These are phyloP conservation scores for Scutellaria minor DNA, from an alignment of 257 asterid genomes.

Conservation along the genomic window DNA sequence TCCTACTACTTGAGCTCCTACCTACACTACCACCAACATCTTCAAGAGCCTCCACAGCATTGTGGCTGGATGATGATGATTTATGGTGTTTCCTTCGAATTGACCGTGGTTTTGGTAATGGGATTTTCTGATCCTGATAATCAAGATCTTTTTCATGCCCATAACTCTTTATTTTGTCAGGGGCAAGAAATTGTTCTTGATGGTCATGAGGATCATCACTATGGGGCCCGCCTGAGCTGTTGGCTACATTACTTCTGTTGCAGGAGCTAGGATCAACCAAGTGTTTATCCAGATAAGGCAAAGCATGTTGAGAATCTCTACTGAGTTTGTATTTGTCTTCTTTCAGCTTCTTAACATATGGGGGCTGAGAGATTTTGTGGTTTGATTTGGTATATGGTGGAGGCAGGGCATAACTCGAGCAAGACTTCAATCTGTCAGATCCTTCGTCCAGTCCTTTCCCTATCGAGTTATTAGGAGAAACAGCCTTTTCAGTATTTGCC, in stretches of 20 bases:
- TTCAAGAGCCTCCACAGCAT: conserved; percentile 46
- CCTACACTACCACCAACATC: conserved; percentile 45
- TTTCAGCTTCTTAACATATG: conserved; percentile 61
- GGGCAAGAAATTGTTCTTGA: conserved; percentile 38
- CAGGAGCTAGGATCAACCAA: conserved; percentile 13
- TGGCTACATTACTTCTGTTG: too few relatives aligned
- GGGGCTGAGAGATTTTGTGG: conserved; percentile 46
- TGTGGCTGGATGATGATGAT: conserved; percentile 49
- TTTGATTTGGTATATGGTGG: conserved; percentile 80
- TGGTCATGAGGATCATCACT: conserved; percentile 34
- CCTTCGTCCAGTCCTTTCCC: conserved; percentile 44
- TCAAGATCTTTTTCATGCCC: conserved; percentile 42
- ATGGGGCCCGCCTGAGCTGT: conserved; percentile 33
- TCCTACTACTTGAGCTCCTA: conserved; percentile 68
- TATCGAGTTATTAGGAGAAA: conserved; percentile 34
- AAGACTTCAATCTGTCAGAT: conserved; percentile 47
- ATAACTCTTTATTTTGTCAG: conserved; percentile 32
- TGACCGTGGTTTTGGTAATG: conserved; percentile 75
- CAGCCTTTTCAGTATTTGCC: conserved; percentile 41
- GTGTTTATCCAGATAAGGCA: conserved; percentile 37
- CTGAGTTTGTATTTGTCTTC: conserved; percentile 49
- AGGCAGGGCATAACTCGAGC: conserved; percentile 51
- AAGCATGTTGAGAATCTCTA: conserved; percentile 47
- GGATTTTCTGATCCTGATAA: conserved; percentile 47
- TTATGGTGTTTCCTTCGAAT: conserved; percentile 69